Evolutionary conservation across 805 yeast species (phyloP).

Genomic region (Wickerhamomyces mucosus): DNA sequence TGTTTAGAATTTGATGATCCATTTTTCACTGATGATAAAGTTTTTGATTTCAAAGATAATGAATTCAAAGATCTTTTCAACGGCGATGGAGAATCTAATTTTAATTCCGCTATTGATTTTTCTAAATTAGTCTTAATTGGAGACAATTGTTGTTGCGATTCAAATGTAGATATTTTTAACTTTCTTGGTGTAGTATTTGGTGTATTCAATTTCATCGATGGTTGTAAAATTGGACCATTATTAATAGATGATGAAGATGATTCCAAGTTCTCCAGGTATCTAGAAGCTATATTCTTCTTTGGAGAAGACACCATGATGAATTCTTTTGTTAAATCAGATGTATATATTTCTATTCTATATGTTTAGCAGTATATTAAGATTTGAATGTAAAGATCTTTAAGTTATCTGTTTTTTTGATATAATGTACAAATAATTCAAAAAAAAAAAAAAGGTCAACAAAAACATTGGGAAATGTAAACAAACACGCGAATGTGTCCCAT

Average conservation of each 20-base stretch:
- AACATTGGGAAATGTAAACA: neutral
- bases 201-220: neutral
- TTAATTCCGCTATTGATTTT: conserved; percentile 13
- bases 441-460: neutral
- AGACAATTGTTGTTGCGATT: conserved; percentile 1
- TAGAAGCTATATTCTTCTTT: conserved; percentile 16
- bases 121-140: conserved; percentile 9
- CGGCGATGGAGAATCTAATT: conserved; percentile 19
- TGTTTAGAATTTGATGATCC: conserved; percentile 8
- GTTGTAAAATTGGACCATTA: neutral
- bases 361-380: neutral
- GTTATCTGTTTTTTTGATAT: neutral
- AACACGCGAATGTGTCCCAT: neutral
- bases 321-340: neutral
- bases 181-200: neutral
- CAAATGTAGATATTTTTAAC: neutral
- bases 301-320: neutral
- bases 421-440: neutral
- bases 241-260: conserved; percentile 2
- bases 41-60: neutral
- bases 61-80: conserved; percentile 11
- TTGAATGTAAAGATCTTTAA: neutral
- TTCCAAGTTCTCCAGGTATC: conserved; percentile 18
- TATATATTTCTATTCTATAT: neutral
- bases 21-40: neutral